Base-by-base conservation (phyloP, 768 basidiomycete genomes). In the Boletus rex-veris region DNA sequence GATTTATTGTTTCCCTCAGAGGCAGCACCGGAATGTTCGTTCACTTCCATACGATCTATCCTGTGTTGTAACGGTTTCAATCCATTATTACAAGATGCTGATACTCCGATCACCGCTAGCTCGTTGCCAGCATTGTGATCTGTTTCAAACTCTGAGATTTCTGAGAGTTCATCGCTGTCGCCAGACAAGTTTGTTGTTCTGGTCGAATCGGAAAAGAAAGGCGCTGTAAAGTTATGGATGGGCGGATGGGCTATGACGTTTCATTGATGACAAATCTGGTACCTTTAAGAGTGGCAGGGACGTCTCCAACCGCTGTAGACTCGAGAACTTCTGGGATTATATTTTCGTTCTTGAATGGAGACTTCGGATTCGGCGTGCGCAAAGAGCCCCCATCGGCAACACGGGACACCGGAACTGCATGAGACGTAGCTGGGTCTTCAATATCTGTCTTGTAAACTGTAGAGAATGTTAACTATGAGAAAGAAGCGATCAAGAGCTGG, bases 111-210 rank as follows among this genome's bases (percentile, higher is more conserved):
- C 11, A n/a, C 36, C 28, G 7, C 11, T 21, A 14, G 45, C 18
- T 50, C 41, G 31, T 31, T 37, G 21, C 40, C 4, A 7, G 10
- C 10, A 26, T 37, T 33, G 18, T 38, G 11, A 38, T 68, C 53
- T 10, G 46, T 18, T 48, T 64, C 64, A 43, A 68, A 60, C 37
- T 72, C 65, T 16, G 73, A 73, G 53, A 73, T 60, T 44, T 74
- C 70, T 26, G 73, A 73, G 26, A 68, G 52, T 21, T 64, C 65
- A 24, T 71, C 62, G 45, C 40, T 35, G 48, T 50, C 54, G 18
- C 53, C 62, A 56, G 64, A 61, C n/a, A 55, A 42, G 15, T 11
- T 41, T 11, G 10, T 26, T 31, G 14, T n/a, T 35, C 24, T 15
- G 3, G 39, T 48, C 15, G 35, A 63, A 33, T 55, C 45, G 3